Base-by-base conservation (phyloP, 345 rosid genomes). In the Lumnitzera racemosa region DNA sequence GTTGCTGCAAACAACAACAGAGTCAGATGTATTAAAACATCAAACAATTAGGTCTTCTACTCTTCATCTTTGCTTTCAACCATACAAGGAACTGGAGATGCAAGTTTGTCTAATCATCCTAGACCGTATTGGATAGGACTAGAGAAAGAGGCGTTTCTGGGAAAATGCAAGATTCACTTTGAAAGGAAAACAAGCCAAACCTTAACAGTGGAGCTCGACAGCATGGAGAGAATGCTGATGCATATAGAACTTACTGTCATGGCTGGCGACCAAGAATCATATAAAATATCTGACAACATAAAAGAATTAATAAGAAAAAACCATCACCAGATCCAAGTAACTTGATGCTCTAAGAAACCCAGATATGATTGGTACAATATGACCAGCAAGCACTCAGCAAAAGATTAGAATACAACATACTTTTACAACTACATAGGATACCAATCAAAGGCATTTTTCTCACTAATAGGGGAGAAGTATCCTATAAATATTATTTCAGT, bases 221-320 rank as follows among this genome's bases (percentile, higher is more conserved):
- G 96, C 99, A 90, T 90, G 23, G 96, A 90, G 70, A 94, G 97
- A 72, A 94, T 87, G 84, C 97, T 94, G 70, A 94, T 94, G 73
- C 99, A 94, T 71, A 90, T 80, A 13, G 97, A 90, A 73, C 95
- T 86, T 64, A 90, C 99, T 0, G 97, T 94, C 97, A 94, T 94
- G 57, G 97, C 99, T 2, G 97, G 97, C 5, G 97, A 94, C 99
- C 99, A 94, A 29, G 99, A 94, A 77, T 94, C 99, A 52, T 94
- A 90, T 62, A 94, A 75, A 72, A 92, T 89, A 80, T 92, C 99
- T 91, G 75, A 78, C 74, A 24, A 63, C 56, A n/a, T 49, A 13
- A 46, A 24, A 4, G 57, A 14, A 54, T 54, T 5, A 57, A 46
- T 65, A 67, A 11, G 48, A 51, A 57, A 53, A 47, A 61, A 47